These are phyloP conservation scores for Musa acuminata DNA, from an alignment of 176 grass and related monocot species.

Conservation along the genomic window DNA sequence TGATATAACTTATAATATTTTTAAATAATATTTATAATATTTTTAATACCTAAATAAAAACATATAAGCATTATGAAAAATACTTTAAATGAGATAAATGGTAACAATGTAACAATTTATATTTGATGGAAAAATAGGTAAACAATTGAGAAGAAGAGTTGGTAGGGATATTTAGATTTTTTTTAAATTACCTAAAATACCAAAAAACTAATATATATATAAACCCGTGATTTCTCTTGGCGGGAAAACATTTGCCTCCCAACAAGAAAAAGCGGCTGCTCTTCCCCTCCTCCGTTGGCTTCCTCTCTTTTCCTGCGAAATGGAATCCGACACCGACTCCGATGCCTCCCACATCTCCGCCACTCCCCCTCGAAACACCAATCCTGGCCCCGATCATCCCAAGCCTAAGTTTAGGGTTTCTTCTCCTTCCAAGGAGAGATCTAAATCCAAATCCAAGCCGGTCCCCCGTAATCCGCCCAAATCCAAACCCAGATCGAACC, in stretches of 20 bases:
- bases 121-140: too few species aligned
- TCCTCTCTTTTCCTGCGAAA: constrained; percentile 20
- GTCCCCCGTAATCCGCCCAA: not conserved
- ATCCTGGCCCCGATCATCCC: constrained; percentile 17
- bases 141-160: too few species aligned
- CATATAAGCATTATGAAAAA: too few species aligned
- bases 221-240: not conserved
- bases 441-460: constrained; percentile 27
- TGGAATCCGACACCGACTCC: constrained; percentile 35
- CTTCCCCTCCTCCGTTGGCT: constrained; percentile 1
- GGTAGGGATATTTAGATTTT: too few species aligned
- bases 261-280: not conserved
- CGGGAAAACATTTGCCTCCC: not conserved
- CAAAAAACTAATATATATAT: too few species aligned
- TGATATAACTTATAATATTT: too few species aligned
- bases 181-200: too few species aligned
- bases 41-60: too few species aligned
- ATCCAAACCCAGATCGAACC: constrained; percentile 7
- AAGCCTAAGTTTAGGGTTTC: constrained; percentile 10
- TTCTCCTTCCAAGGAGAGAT: constrained; percentile 9
- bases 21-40: too few species aligned
- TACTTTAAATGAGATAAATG: too few species aligned
- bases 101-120: too few species aligned
- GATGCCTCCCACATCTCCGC: constrained; percentile 60
- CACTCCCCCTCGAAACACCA: constrained; percentile 36